These are phyloP conservation scores for Pachyrhizus erosus DNA, from an alignment of 306 rosid species.

Conservation along the genomic window DNA sequence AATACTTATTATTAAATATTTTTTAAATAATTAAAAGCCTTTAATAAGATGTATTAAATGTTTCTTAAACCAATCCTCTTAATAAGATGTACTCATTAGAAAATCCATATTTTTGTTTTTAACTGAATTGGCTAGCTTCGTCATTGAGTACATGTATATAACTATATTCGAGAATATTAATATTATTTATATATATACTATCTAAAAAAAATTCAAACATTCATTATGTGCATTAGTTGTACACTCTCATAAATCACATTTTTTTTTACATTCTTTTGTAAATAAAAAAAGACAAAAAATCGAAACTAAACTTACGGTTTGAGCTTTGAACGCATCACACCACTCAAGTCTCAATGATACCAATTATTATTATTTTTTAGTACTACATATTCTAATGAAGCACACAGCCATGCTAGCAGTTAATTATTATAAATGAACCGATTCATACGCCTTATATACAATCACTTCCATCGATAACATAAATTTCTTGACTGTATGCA, in stretches of 20 bases:
- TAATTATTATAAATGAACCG: background rate
- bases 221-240: background rate
- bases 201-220: background rate
- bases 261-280: background rate
- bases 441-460: constrained; percentile 23
- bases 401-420: constrained; percentile 7
- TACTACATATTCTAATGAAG: constrained; percentile 5
- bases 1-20: background rate
- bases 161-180: background rate
- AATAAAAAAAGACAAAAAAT: background rate
- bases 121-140: background rate
- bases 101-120: background rate
- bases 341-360: constrained; percentile 14
- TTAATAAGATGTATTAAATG: background rate
- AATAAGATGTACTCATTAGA: no score
- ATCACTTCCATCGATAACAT: constrained; percentile 37
- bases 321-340: constrained; percentile 19
- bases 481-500: constrained; percentile 39
- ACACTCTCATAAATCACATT: background rate
- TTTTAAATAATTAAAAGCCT: background rate
- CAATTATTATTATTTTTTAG: background rate
- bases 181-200: background rate
- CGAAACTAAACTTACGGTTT: background rate
- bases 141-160: background rate
- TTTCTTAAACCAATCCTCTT: background rate